Conservation (phyloP, 2,329 filamentous ascomycete species). For the Neoascochyta sp. region DNA sequence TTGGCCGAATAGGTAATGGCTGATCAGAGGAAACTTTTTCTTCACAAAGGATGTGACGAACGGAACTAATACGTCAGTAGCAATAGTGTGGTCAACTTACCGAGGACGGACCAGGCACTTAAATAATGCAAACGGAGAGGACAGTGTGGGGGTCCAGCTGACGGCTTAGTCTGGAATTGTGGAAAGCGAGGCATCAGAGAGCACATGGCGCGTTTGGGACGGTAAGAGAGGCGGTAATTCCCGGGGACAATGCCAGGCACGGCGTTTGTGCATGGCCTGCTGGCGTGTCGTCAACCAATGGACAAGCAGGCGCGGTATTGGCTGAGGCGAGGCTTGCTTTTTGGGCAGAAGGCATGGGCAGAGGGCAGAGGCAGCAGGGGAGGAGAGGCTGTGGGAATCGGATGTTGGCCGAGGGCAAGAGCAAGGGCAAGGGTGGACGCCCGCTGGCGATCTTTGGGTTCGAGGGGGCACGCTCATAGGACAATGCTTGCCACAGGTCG, state of each 20-base stretch:
- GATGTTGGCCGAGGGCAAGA: constrained; percentile 36
- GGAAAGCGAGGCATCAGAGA: constrained; percentile 29
- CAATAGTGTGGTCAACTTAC: constrained; percentile 21
- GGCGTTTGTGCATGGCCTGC: constrained; percentile 24
- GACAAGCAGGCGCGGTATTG: constrained; percentile 18
- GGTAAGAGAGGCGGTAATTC: constrained; percentile 36
- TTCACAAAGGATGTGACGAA: constrained; percentile 37
- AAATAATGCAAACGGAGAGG: constrained; percentile 32
- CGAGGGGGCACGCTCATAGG: constrained; percentile 26
- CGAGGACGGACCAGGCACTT: constrained; percentile 35
- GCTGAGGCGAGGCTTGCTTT: constrained; percentile 33
- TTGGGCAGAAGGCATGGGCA: constrained; percentile 21
- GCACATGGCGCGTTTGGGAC: constrained; percentile 24
- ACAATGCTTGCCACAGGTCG: constrained; percentile 28
- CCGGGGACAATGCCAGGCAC: constrained; percentile 33
- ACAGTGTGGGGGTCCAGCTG: constrained; percentile 41
- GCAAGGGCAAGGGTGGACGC: constrained; percentile 27
- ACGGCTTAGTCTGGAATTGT: constrained; percentile 31
- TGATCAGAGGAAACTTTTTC: constrained; percentile 24
- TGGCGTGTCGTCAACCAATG: constrained; percentile 23
- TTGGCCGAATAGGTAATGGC: constrained; percentile 18
- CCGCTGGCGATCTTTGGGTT: constrained; percentile 38
- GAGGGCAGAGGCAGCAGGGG: constrained; percentile 14
- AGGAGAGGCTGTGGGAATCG: constrained; percentile 21
- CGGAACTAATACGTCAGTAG: constrained; percentile 35